These are phyloP conservation scores for Spongiforma sp. DNA, from an alignment of 1,284 basidiomycete genomes.

Conservation along the genomic window DNA sequence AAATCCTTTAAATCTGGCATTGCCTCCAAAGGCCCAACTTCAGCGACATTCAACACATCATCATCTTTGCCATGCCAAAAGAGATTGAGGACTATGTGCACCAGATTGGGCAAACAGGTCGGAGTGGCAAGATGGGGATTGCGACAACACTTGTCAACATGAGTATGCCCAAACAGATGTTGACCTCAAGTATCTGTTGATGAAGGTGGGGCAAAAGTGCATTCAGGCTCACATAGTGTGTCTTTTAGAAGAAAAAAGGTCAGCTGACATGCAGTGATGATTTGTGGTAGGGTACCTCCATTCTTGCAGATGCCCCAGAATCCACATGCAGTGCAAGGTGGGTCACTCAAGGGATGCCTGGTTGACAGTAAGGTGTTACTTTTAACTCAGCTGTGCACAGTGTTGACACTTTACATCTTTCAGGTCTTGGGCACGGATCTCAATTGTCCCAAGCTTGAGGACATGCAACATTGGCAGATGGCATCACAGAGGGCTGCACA, in stretches of 20 bases:
- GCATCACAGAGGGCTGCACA: constrained; percentile 76
- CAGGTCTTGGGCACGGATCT: no score
- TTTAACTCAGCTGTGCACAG: no score
- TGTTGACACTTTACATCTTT: constrained; percentile 64
- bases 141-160: constrained; percentile 99
- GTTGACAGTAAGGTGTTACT: no score
- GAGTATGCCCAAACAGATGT: constrained; percentile 94
- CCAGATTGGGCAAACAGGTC: constrained; percentile 97
- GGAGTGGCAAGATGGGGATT: constrained; percentile 97
- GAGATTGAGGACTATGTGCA: constrained; percentile 99
- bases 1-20: constrained; percentile 98
- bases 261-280: background rate
- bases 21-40: constrained; percentile 98
- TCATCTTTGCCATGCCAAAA: constrained; percentile 99
- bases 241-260: no score
- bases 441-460: constrained; percentile 98
- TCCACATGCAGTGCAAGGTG: no score
- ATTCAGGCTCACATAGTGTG: no score
- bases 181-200: constrained; percentile 96
- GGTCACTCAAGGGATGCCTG: no score
- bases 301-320: no score
- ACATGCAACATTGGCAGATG: constrained; percentile 87
- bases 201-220: constrained; percentile 97
- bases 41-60: constrained; percentile 97
- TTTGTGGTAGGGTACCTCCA: background rate